Conservation (phyloP, 2,329 filamentous ascomycete species). For the Cytospora mali region DNA sequence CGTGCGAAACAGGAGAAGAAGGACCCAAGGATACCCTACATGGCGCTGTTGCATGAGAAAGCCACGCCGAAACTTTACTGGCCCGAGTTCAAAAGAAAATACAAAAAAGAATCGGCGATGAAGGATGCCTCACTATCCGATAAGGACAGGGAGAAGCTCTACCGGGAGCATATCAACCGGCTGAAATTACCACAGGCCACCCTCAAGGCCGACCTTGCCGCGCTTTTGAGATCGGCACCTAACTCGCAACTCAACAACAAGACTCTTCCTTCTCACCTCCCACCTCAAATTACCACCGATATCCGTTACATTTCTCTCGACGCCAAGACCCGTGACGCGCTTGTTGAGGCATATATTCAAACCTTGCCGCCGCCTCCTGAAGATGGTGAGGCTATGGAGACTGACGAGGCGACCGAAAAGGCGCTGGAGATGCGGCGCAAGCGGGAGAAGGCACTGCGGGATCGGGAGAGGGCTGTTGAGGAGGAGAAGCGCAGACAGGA, state of each 20-base stretch:
- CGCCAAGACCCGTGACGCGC: slow-evolving; percentile 59
- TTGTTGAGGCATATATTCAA: slow-evolving; percentile 68
- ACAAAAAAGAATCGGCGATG: slow-evolving; percentile 79
- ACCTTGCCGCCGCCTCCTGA: slow-evolving; percentile 63
- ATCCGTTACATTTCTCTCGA: slow-evolving; percentile 71
- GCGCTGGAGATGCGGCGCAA: slow-evolving; percentile 54
- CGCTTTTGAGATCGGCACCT: slow-evolving; percentile 65
- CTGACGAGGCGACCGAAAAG: slow-evolving; percentile 55
- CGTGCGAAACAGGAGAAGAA: slow-evolving; percentile 76
- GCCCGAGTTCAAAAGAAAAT: slow-evolving; percentile 95
- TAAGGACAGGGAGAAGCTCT: slow-evolving; percentile 78
- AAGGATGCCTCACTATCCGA: slow-evolving; percentile 71
- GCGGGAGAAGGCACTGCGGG: slow-evolving; percentile 68
- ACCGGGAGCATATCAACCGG: slow-evolving; percentile 71
- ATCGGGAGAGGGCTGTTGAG: slow-evolving; percentile 63
- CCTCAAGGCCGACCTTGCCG: slow-evolving; percentile 69
- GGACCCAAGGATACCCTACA: slow-evolving; percentile 81
- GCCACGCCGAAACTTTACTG: slow-evolving; percentile 94
- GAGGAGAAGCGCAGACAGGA: slow-evolving; percentile 65
- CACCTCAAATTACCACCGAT: slow-evolving; percentile 64
- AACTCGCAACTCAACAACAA: slow-evolving; percentile 60
- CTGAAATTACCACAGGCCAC: slow-evolving; percentile 67
- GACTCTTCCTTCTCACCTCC: slow-evolving; percentile 60
- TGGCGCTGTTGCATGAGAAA: slow-evolving; percentile 77
- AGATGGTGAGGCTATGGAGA: slow-evolving; percentile 43